Conservation (phyloP, 1,284 basidiomycete genomes). For the Rhodotorula sp. region DNA sequence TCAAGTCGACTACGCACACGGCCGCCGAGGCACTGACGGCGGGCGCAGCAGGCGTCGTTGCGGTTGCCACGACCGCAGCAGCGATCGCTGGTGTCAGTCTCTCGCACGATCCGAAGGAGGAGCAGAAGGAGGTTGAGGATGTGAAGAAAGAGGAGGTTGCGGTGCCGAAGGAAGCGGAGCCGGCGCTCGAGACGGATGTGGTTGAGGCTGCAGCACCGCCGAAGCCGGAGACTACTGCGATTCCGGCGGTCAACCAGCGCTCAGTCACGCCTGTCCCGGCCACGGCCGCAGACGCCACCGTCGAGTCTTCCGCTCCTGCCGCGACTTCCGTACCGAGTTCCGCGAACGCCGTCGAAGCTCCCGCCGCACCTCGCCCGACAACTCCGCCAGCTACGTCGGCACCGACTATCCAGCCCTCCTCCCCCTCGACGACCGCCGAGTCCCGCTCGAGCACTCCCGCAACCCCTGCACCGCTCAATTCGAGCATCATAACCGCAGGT, state of each 20-base stretch:
- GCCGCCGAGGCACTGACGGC: background rate
- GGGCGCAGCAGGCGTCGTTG: background rate
- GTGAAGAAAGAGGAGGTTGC: background rate
- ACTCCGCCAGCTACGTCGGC: background rate
- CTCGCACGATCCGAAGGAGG: background rate
- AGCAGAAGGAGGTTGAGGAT: no score
- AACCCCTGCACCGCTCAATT: background rate
- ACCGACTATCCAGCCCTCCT: no score
- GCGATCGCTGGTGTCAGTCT: background rate
- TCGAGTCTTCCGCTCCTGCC: background rate
- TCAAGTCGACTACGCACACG: background rate
- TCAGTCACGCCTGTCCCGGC: background rate
- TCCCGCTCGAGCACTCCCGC: constrained; percentile 1
- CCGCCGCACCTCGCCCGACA: background rate
- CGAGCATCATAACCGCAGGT: background rate
- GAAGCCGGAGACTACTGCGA: background rate
- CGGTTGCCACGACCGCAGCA: background rate
- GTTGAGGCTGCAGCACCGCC: background rate
- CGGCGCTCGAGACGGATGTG: background rate
- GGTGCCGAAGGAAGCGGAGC: background rate
- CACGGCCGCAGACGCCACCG: background rate
- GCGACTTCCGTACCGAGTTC: background rate
- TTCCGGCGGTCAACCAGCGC: background rate
- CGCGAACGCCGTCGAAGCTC: background rate
- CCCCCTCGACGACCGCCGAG: background rate